Conservation (phyloP, 148 eudicot genomes). For the Heliamphora exappendiculata region DNA sequence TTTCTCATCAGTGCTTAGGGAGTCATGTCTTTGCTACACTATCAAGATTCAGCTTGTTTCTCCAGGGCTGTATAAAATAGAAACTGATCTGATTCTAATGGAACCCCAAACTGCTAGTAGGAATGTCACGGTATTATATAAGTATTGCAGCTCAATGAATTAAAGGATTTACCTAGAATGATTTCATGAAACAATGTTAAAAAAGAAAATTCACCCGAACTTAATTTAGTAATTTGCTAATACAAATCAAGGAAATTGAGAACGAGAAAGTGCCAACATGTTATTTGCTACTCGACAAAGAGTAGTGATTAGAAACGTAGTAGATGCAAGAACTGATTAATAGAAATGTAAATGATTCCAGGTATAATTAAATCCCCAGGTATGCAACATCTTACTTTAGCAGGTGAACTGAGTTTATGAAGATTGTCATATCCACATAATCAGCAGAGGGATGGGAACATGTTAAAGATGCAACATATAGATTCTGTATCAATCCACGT, state of each 20-base stretch:
- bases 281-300: background rate
- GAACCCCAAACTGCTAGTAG: background rate
- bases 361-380: background rate
- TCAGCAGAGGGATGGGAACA: background rate
- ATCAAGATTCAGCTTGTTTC: background rate
- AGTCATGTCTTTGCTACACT: background rate
- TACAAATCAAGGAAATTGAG: background rate
- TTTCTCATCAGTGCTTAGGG: background rate
- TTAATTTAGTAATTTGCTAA: background rate
- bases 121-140: background rate
- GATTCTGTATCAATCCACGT: background rate
- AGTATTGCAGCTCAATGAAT: slow-evolving; percentile 3
- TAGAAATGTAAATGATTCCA: background rate
- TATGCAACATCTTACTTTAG: background rate
- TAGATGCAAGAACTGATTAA: background rate
- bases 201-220: background rate
- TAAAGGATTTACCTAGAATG: background rate
- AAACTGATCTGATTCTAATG: background rate
- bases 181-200: too few relatives aligned
- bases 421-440: background rate
- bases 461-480: background rate
- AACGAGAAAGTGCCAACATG: background rate
- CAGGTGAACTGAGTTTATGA: background rate
- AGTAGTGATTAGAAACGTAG: background rate
- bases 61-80: background rate